phyloP scores from a whole-genome alignment of 192 early-diverging fungal species.

The Coemansia sp. region DNA sequence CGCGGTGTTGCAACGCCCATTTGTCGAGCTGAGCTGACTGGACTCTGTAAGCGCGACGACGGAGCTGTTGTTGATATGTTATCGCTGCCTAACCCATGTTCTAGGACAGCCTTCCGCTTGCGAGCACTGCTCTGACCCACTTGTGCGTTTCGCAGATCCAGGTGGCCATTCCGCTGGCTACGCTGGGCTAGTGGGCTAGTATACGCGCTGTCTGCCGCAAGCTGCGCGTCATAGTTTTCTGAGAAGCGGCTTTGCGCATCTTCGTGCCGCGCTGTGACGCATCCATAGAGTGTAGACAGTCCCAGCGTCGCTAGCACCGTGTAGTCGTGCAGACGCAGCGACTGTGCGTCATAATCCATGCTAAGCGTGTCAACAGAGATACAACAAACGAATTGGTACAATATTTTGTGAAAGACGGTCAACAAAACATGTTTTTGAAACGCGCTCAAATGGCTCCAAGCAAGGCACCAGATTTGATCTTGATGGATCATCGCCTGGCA shows the following conservation, averaged over 20 bases:
- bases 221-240: not conserved
- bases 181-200: constrained; percentile 13
- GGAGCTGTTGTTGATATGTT: not conserved
- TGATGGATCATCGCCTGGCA: not conserved
- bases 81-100: not conserved
- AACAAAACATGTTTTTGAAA: no score
- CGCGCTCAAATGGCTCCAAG: no score
- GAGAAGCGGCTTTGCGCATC: not conserved
- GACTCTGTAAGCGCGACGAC: constrained; percentile 28
- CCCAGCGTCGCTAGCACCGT: constrained; percentile 46
- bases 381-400: no score
- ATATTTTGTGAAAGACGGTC: no score
- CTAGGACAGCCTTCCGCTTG: constrained; percentile 31
- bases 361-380: no score
- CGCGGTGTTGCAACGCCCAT: not conserved
- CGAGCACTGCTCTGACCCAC: not conserved
- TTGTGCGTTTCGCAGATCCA: not conserved
- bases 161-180: not conserved
- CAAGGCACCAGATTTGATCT: not conserved
- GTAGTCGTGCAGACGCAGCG: constrained; percentile 43
- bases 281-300: constrained; percentile 31
- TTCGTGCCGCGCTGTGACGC: constrained; percentile 32
- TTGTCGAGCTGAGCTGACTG: not conserved
- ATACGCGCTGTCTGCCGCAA: constrained; percentile 2
- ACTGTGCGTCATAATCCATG: constrained; percentile 32